Evolutionary conservation across 1,139 yeast genomes (phyloP).

Genomic region (Pichia sp.): DNA sequence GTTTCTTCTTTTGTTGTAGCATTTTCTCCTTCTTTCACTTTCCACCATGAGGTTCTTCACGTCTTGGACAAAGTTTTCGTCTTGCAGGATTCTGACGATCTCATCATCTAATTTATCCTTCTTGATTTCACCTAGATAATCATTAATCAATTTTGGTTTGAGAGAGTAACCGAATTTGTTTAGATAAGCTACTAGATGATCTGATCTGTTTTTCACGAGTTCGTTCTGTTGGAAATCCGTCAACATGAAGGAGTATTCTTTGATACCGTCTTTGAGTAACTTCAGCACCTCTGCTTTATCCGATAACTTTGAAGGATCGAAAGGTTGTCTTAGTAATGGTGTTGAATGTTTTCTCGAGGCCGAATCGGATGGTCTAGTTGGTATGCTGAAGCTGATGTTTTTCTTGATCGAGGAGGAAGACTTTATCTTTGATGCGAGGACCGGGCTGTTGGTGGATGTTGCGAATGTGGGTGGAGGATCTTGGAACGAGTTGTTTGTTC

Average conservation of each 20-base stretch:
- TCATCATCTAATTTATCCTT: constrained; percentile 21
- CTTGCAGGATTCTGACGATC: constrained; percentile 17
- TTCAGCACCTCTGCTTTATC: constrained; percentile 5
- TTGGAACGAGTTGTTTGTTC: constrained; percentile 1
- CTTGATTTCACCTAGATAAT: constrained; percentile 24
- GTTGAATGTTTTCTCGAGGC: too few relatives aligned
- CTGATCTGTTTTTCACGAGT: constrained; percentile 25
- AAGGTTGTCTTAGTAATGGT: too few relatives aligned
- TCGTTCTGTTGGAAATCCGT: constrained; percentile 19
- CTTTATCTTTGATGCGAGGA: neutral
- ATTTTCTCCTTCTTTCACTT: constrained; percentile 27
- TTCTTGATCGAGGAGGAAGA: neutral
- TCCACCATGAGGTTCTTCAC: constrained; percentile 24
- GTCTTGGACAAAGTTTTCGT: constrained; percentile 17
- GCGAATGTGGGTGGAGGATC: constrained; percentile 11
- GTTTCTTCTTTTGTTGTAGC: constrained; percentile 26
- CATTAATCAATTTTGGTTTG: constrained; percentile 28
- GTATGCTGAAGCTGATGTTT: neutral
- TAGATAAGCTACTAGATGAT: constrained; percentile 24
- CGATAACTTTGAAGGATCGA: neutral
- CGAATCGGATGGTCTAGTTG: neutral
- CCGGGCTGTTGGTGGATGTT: too few relatives aligned
- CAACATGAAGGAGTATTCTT: constrained; percentile 23
- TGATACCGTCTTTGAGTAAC: constrained; percentile 24
- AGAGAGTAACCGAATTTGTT: constrained; percentile 19